Base-by-base conservation (phyloP, 2,329 filamentous ascomycete species). In the Tetracladium maxilliforme region DNA sequence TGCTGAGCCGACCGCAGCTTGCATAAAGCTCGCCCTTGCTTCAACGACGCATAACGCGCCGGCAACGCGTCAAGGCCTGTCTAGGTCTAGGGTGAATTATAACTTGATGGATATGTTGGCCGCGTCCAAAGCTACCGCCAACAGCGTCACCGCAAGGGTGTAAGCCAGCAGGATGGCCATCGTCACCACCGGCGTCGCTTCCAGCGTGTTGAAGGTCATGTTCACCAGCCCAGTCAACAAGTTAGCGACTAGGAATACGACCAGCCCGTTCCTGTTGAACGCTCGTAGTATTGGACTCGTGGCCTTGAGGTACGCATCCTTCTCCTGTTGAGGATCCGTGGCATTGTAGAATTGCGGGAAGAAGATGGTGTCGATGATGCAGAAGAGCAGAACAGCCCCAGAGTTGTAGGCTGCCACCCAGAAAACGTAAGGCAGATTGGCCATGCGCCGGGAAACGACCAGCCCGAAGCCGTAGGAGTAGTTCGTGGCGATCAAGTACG, bases 321-420 rank as follows among this genome's bases (percentile, higher is more conserved):
- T 58, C 46, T 90, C 82, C 1, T 62, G 54, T 36, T 56, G 58
- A 9, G 47, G 42, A 27, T 63, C 58, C 45, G 51, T 50, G 3
- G 69, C 64, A 33, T 63, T 70, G 48, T 83, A 70, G 6, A 77
- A 64, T 3, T 61, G 56, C 1, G 82, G 80, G 48, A 93, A 92
- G 48, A 86, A 73, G 4, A 80, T 14, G 4, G 67, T 73, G 47
- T 98, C 87, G 14, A 90, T 64, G 10, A 74, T 45, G 41, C 74
- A 84, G 48, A 87, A 93, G 2, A 76, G 61, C 6, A 81, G 57
- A 7, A 98, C 58, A 45, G 93, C 83, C n/a, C 65, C 61, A 32
- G 70, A 75, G 55, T 95, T 98, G 59, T 90, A 94, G 4, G 82
- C 76, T n/a, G 74, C 66, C 6, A 92, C 77, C 84, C 87, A 95